Base-by-base conservation (phyloP, 257 asterid species). In the Cinchona pubescens region DNA sequence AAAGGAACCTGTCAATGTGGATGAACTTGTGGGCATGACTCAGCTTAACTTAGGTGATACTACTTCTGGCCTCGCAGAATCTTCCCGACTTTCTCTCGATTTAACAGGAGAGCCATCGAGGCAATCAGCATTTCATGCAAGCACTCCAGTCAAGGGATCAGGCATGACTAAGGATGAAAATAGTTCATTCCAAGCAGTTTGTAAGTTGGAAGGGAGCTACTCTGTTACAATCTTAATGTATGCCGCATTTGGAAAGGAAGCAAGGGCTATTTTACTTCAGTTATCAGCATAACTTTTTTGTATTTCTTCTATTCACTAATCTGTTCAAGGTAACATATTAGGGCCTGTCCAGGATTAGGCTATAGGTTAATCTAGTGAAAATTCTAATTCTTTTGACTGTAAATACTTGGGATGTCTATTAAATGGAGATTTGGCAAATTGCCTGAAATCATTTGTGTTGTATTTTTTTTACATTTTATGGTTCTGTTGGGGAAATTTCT, bases 1-100 rank as follows among this genome's bases (percentile, higher is more conserved):
- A 10, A 86, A 83, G 78, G 88, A 87, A 59, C 86, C 90, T 4
- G 82, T 77, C 49, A 85, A 83, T 48, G 80, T 83, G 25, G 86
- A 86, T 34, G 96, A 83, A 46, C 79, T 89, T 21, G 87, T 83
- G 48, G 88, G 90, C 66, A 78, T 89, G 84, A 87, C 93, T 59
- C 89, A 82, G 80, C 86, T 92, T 74, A 89, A 81, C 82, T 79
- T 92, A 63, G 87, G 83, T 32, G 92, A 80, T 27, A 58, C 72
- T 14, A 75, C 77, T 21, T 27, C 82, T 11, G 64, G 76, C 51
- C 71, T 30, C 16, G 55, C 68, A 16, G 91, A 81, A 67, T 76
- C 84, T n/a, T 80, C 87, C 3, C 75, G 76, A 18, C 85, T 91
- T 69, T 89, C 91, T 12, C 79, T 86, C n/a, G 76, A 81, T 73